Evolutionary conservation across 345 rosid genomes (phyloP), one percentile per base, ranked within the genome.

Genomic region (Microthlaspi erraticum): DNA sequence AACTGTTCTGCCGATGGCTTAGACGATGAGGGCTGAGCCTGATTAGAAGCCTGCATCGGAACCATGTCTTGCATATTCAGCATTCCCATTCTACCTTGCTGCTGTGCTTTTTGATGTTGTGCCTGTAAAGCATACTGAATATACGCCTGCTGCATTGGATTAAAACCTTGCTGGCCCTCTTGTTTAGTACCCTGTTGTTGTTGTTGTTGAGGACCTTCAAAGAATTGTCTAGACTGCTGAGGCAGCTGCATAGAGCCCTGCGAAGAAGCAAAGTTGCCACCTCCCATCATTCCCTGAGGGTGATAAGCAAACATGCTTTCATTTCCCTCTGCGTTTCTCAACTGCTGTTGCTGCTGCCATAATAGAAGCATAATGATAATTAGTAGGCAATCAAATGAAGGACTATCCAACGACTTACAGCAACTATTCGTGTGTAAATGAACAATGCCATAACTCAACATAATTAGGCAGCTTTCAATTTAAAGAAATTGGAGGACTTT

Each of bases 61-160:
- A 80, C 80, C 49, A 84, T 74, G 73, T 88, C 99, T 83, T 86
- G 97, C 92, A 92, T 84, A 78, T 90, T 89, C 75, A 82, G 8
- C 80, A 83, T 80, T 74, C 88, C 95, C 87, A 85, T 81, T 68
- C 86, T 92, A 73, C 90, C 84, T 83, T 87, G 96, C 68, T 88
- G 96, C 55, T 88, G 89, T 10, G 91, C 80, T 78, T 88, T 88
- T 46, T 87, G 90, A 36, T 85, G 92, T 77, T 86, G 96, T 13
- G 85, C 87, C 65, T 86, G 92, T 26, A 81, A 72, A 79, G 92
- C 93, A 80, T 68, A 85, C 75, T 92, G 99, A 26, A 86, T 70
- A 85, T 88, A 88, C 4, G 96, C 98, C 79, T 92, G 98, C 55
- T 90, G 97, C 70, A 81, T 79, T 3, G 96, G 97, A 72, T 81